A percentile compares a stretch with the other conserved stretches of the same genome.
Evolutionary conservation across 108 stramenopile species (phyloP).

Genomic region (Craspedostauros australis): DNA sequence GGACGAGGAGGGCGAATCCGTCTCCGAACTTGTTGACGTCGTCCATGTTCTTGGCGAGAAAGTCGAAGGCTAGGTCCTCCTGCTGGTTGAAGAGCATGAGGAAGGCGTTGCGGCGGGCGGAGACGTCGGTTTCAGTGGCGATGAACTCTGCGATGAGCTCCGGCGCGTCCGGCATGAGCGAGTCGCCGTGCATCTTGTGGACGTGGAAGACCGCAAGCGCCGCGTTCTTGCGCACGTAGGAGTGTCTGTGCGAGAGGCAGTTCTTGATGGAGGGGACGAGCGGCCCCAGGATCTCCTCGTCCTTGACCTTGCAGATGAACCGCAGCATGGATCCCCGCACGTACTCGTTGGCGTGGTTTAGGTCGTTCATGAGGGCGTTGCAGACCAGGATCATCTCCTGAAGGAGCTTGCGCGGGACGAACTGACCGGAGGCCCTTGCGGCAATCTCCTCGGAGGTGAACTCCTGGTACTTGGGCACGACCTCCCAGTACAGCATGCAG

Average conservation of each 20-base stretch:
- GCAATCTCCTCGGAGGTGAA: constrained; percentile 69
- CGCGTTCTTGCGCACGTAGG: constrained; percentile 98
- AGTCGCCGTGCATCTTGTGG: constrained; percentile 83
- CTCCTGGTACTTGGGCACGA: constrained; percentile 94
- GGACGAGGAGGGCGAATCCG: constrained; percentile 93
- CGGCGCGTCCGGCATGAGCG: constrained; percentile 94
- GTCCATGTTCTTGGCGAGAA: constrained; percentile 90
- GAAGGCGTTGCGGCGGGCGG: constrained; percentile 96
- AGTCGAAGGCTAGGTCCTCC: constrained; percentile 94
- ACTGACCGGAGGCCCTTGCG: constrained; percentile 62
- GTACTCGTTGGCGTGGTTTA: constrained; percentile 99
- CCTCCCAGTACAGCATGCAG: constrained; percentile 99
- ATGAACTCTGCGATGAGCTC: constrained; percentile 92
- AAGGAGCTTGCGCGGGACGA: constrained; percentile 84
- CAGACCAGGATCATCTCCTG: constrained; percentile 99
- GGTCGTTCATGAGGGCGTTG: constrained; percentile 97
- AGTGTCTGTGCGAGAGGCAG: constrained; percentile 94
- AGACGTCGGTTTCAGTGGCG: constrained; percentile 82
- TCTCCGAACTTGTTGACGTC: constrained; percentile 88
- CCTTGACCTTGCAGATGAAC: constrained; percentile 97
- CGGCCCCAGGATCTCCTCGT: constrained; percentile 96
- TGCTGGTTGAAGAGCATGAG: constrained; percentile 97
- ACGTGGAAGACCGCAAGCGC: constrained; percentile 93
- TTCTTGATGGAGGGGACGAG: constrained; percentile 92
- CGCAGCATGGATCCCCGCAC: constrained; percentile 98